Conservation (phyloP, 495 filamentous ascomycete genomes). For the Penicillium longicatenatum region DNA sequence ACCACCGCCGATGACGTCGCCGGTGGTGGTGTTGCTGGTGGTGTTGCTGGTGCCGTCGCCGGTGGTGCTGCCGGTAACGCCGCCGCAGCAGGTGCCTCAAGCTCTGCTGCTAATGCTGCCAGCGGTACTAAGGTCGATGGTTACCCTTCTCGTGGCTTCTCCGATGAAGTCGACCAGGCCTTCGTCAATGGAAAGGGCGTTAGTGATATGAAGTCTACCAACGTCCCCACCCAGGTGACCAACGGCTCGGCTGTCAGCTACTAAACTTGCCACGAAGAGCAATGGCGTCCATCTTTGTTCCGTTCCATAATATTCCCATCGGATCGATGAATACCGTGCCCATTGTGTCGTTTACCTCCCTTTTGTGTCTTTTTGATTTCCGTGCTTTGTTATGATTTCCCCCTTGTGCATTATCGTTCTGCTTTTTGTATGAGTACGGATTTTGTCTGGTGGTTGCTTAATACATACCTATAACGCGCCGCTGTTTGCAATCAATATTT, state of each 20-base stretch:
- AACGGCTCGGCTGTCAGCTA: slow-evolving; percentile 1
- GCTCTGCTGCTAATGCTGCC: slow-evolving; percentile 13
- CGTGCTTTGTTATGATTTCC: slow-evolving; percentile 31
- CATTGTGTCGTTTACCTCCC: slow-evolving; percentile 10
- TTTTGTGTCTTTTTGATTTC: slow-evolving; percentile 8
- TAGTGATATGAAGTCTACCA: slow-evolving; percentile 20
- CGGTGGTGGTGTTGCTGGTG: slow-evolving; percentile 8
- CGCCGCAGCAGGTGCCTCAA: slow-evolving; percentile 16
- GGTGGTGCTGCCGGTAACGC: not conserved
- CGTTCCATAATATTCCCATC: not conserved
- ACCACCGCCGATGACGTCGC: slow-evolving; percentile 25
- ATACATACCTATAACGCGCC: slow-evolving; percentile 29
- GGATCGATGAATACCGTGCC: not conserved
- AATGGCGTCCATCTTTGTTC: not conserved
- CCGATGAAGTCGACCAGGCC: slow-evolving; percentile 56
- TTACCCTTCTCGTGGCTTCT: slow-evolving; percentile 47
- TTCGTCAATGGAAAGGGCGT: slow-evolving; percentile 41
- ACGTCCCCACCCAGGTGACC: slow-evolving; percentile 15
- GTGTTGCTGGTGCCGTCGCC: not conserved
- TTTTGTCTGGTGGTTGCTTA: slow-evolving; percentile 27
- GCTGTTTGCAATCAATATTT: slow-evolving; percentile 13
- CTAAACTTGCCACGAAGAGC: not conserved
- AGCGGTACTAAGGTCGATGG: slow-evolving; percentile 20
- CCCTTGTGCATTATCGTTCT: slow-evolving; percentile 17
- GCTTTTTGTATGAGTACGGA: slow-evolving; percentile 27